Base-by-base conservation (phyloP, 176 grass and related monocot genomes). In the Hordeum marinum region DNA sequence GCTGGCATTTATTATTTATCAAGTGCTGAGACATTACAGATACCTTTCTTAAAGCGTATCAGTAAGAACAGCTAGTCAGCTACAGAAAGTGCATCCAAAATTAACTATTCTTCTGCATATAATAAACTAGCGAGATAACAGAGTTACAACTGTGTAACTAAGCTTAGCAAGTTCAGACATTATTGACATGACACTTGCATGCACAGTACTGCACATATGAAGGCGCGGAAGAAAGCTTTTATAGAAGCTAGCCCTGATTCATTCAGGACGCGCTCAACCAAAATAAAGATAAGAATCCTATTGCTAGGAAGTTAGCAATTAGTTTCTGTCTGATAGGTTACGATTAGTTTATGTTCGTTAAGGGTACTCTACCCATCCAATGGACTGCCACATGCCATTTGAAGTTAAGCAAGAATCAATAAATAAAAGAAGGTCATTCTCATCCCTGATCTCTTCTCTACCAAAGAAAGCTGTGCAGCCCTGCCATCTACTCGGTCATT, bases 1-100 rank as follows among this genome's bases (percentile, higher is more conserved):
- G 50, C 61, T 85, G n/a, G 26, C 46, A 85, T 85, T 85, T 46
- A 84, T 23, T n/a, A n/a, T n/a, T n/a, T n/a, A n/a, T 29, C 32
- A 89, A 80, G 64, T 73, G 42, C 23, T 13, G 9, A 59, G 18
- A 46, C 69, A 67, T 43, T 74, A 80, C 36, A 60, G 21, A 46
- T 75, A 76, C 18, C 45, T 77, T 86, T 48, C 23, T 76, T 32
- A 69, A 69, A 70, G 79, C 20, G 69, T 26, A 52, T 63, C 0
- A 46, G 9, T 61, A 64, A 63, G 67, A 73, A 68, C 42, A 80
- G 25, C 57, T 73, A 77, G 27, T 65, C 69, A 8, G 17, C 39
- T 73, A 73, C 40, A 17, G 8, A 79, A 46, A 63, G 59, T 17
- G 60, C 57, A 84, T 39, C 68, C 40, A n/a, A 32, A 78, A 9